Percentiles rank a stretch among this genome's conserved stretches.
phyloP scores from a whole-genome alignment of 1,284 basidiomycete genomes.

The Tylopilus sp. region DNA sequence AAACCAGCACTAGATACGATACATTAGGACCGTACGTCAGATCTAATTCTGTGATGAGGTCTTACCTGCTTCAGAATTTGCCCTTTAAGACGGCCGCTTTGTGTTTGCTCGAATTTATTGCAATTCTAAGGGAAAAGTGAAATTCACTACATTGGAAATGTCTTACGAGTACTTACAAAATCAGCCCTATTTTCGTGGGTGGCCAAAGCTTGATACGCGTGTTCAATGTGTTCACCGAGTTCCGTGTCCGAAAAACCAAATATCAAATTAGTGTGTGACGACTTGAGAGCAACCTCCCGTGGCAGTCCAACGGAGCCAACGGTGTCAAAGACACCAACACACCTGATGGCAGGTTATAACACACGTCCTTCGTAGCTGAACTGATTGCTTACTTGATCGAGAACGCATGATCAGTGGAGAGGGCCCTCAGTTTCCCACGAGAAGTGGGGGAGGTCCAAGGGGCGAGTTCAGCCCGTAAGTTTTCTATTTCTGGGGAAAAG shows the following conservation, averaged over 20 bases:
- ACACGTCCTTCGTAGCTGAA: neutral
- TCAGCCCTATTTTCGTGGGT: slow-evolving; percentile 61
- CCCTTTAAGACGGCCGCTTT: slow-evolving; percentile 45
- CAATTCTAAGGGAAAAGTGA: slow-evolving; percentile 42
- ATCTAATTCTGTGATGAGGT: neutral
- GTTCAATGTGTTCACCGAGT: slow-evolving; percentile 60
- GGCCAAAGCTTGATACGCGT: slow-evolving; percentile 64
- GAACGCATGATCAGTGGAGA: slow-evolving; percentile 46
- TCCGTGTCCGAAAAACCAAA: slow-evolving; percentile 60
- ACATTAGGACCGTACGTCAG: slow-evolving; percentile 1
- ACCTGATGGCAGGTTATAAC: slow-evolving; percentile 38
- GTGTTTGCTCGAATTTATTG: slow-evolving; percentile 58
- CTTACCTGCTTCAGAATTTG: slow-evolving; percentile 60
- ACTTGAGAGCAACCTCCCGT: slow-evolving; percentile 50
- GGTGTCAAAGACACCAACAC: slow-evolving; percentile 70
- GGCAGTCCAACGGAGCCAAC: slow-evolving; percentile 69
- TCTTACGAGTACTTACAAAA: slow-evolving; percentile 46
- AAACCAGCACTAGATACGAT: slow-evolving; percentile 57
- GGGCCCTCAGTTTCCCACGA: slow-evolving; percentile 49
- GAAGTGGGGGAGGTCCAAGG: slow-evolving; percentile 51
- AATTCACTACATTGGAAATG: neutral
- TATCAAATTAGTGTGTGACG: slow-evolving; percentile 40
- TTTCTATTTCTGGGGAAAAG: slow-evolving; percentile 38
- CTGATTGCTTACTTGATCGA: slow-evolving; percentile 51
- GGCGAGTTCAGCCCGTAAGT: slow-evolving; percentile 43